These are phyloP conservation scores for Chenopodium album DNA, from an alignment of 148 eudicot species.

Conservation along the genomic window DNA sequence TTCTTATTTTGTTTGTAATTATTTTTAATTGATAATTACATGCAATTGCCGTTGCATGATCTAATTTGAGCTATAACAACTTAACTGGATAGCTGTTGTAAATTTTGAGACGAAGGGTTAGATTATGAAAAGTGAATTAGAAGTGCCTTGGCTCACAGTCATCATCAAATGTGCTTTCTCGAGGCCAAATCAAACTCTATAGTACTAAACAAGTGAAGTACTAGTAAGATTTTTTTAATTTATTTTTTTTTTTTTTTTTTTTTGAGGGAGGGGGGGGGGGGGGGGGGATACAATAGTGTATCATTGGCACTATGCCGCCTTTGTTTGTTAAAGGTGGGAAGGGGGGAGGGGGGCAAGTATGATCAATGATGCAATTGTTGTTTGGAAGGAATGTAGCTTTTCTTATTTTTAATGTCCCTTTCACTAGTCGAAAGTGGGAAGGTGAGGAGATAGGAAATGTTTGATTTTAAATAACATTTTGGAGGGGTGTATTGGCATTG, in stretches of 20 bases:
- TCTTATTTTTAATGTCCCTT: neutral
- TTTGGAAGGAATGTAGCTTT: neutral
- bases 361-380: no score
- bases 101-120: neutral
- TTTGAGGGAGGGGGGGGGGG: no score
- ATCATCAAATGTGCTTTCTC: neutral
- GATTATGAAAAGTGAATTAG: neutral
- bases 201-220: neutral
- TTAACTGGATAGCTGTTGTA: neutral
- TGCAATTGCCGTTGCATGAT: neutral
- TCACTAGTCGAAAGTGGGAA: neutral
- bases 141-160: neutral
- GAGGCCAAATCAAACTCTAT: neutral
- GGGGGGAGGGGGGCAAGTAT: no score
- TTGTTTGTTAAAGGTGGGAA: neutral
- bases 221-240: no score
- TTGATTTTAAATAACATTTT: neutral
- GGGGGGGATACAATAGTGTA: neutral
- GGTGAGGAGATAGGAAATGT: neutral
- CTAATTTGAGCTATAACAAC: neutral
- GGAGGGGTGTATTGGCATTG: neutral
- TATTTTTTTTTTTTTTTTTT: no score
- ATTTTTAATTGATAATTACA: neutral
- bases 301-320: neutral
- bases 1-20: no score